phyloP scores from a whole-genome alignment of 306 rosid species.

The Prunus armeniaca region DNA sequence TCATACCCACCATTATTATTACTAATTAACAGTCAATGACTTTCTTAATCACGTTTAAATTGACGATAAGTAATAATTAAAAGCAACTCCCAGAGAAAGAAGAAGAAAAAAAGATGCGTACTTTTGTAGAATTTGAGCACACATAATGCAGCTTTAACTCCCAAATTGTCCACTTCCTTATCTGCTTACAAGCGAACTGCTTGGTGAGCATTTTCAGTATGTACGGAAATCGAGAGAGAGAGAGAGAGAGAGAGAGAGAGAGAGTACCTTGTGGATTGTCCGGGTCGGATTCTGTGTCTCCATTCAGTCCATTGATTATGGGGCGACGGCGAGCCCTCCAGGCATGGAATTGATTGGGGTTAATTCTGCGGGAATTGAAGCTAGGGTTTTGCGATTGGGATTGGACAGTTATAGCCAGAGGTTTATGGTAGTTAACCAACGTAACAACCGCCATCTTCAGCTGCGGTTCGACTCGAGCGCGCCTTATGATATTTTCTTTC shows the following conservation, averaged over 20 bases:
- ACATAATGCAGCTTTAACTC: conserved; percentile 65
- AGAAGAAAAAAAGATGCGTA: conserved; percentile 12
- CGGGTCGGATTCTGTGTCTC: conserved; percentile 40
- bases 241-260: not conserved
- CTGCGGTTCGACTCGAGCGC: not conserved
- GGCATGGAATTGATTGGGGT: conserved; percentile 16
- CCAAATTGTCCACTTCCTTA: conserved; percentile 45
- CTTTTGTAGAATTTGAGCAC: conserved; percentile 77
- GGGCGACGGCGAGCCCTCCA: conserved; percentile 7
- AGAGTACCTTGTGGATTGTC: conserved; percentile 39
- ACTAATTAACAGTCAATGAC: too few species aligned
- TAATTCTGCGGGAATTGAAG: conserved; percentile 15
- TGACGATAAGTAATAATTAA: not conserved
- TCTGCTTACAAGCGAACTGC: conserved; percentile 21
- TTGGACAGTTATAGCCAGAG: not conserved
- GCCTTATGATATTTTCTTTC: not conserved
- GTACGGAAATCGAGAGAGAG: not conserved
- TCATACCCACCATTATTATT: not conserved
- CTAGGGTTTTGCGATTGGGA: conserved; percentile 29
- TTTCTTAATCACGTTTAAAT: too few species aligned
- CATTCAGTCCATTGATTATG: conserved; percentile 16
- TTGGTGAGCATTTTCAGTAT: not conserved
- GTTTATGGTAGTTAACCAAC: conserved; percentile 8
- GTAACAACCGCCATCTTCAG: conserved; percentile 36
- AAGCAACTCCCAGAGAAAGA: too few species aligned